Percentiles rank a stretch among this genome's conserved stretches.
Conservation (phyloP, 331 rosid genomes). For the Telfairia occidentalis region DNA sequence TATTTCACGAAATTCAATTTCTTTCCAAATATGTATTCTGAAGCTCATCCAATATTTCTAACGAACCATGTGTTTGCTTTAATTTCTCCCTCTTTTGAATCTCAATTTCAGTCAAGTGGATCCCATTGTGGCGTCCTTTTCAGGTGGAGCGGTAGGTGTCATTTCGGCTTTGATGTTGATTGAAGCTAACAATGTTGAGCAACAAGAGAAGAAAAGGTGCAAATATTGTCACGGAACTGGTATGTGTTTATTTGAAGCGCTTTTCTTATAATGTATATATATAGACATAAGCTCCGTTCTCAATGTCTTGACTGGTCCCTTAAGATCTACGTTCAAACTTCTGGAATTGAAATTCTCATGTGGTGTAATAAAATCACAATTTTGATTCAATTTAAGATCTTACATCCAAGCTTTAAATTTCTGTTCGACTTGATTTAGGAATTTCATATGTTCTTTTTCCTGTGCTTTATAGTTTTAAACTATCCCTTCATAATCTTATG, state of each 20-base stretch:
- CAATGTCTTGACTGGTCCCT: not conserved
- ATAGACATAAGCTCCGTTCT: not conserved
- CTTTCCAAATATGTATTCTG: not conserved
- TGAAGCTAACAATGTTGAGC: constrained; percentile 83
- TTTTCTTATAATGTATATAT: too few species aligned
- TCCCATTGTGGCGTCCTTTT: constrained; percentile 93
- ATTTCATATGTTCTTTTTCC: not conserved
- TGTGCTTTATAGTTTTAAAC: not conserved
- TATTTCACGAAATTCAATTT: not conserved
- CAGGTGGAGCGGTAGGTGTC: constrained; percentile 96
- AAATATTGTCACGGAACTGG: constrained; percentile 90
- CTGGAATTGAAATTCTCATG: not conserved
- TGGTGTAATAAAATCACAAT: not conserved
- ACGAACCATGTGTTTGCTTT: not conserved
- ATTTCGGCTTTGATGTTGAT: constrained; percentile 80
- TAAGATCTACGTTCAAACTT: not conserved
- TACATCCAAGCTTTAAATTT: not conserved
- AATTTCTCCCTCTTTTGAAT: constrained; percentile 17
- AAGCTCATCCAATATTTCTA: not conserved
- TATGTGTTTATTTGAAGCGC: constrained; percentile 16
- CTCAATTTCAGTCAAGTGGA: constrained; percentile 72
- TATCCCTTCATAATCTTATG: not conserved
- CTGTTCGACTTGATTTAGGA: not conserved
- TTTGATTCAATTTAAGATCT: not conserved
- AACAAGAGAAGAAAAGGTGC: constrained; percentile 88